Conservation (phyloP, 768 basidiomycete species). For the Tulasnella sp. region DNA sequence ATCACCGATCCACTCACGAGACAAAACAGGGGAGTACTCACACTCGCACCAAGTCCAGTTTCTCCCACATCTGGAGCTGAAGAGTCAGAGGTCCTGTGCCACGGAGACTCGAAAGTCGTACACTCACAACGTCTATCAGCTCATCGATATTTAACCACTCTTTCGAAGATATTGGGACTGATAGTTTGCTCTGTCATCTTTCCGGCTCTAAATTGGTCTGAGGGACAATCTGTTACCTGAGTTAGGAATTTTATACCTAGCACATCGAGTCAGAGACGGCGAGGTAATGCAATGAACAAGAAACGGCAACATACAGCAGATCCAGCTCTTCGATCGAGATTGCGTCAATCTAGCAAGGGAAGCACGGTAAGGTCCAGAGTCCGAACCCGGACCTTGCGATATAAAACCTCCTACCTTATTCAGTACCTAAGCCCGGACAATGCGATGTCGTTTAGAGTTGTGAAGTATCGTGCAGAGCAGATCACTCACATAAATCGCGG, state of each 20-base stretch:
- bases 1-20: not conserved
- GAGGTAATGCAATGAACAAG: not conserved
- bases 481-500: conserved; percentile 69
- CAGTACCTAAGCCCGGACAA: conserved; percentile 41
- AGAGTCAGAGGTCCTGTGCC: not conserved
- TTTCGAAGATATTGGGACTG: conserved; percentile 84
- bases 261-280: not conserved
- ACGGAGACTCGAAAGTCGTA: not conserved
- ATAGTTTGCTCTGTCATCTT: not conserved
- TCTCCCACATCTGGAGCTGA: conserved; percentile 65
- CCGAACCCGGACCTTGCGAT: no score
- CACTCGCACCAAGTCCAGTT: conserved; percentile 84
- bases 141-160: conserved; percentile 98
- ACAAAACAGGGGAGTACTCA: conserved; percentile 24
- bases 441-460: conserved; percentile 3
- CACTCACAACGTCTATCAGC: conserved; percentile 44
- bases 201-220: not conserved
- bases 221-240: conserved; percentile 23
- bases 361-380: not conserved
- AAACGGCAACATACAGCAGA: conserved; percentile 45
- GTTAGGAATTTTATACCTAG: conserved; percentile 85
- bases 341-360: conserved; percentile 63
- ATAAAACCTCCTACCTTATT: conserved; percentile 51
- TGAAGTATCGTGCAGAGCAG: not conserved
- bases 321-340: conserved; percentile 98